A percentile compares a stretch with the other conserved stretches of the same genome.
phyloP scores from a whole-genome alignment of 2,329 filamentous ascomycete genomes.

The Pyrenophora teres region DNA sequence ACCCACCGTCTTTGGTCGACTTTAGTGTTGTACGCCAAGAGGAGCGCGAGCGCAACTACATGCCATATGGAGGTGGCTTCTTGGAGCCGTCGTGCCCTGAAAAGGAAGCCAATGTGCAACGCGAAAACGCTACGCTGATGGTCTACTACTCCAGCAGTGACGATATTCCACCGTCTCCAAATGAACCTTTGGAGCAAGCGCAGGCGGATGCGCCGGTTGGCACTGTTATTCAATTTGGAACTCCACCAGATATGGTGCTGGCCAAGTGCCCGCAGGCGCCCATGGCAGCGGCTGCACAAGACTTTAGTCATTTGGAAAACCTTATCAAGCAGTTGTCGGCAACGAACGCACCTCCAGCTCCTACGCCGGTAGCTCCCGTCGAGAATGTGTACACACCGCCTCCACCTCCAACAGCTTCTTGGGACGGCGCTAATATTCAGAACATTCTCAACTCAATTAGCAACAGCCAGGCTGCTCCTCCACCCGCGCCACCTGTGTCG shows the following conservation, averaged over 20 bases:
- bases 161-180: constrained; percentile 54
- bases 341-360: constrained; percentile 13
- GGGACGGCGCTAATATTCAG: constrained; percentile 37
- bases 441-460: constrained; percentile 31
- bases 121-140: constrained; percentile 54
- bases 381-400: constrained; percentile 29
- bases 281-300: constrained; percentile 17
- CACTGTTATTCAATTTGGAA: constrained; percentile 46
- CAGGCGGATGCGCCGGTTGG: constrained; percentile 19
- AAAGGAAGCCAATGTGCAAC: constrained; percentile 50
- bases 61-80: constrained; percentile 52
- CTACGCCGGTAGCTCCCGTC: constrained; percentile 15
- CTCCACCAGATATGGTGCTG: constrained; percentile 36
- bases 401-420: constrained; percentile 20
- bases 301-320: constrained; percentile 35
- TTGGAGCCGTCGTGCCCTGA: constrained; percentile 49
- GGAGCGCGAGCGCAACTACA: constrained; percentile 52
- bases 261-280: constrained; percentile 28
- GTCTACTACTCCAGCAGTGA: constrained; percentile 52
- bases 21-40: constrained; percentile 49
- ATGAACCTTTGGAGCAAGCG: constrained; percentile 50
- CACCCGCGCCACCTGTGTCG: constrained; percentile 18
- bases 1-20: constrained; percentile 46
- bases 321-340: constrained; percentile 36
- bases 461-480: constrained; percentile 19